Conservation (phyloP, 1,284 basidiomycete species). For the Rhodotorula glutinis region DNA sequence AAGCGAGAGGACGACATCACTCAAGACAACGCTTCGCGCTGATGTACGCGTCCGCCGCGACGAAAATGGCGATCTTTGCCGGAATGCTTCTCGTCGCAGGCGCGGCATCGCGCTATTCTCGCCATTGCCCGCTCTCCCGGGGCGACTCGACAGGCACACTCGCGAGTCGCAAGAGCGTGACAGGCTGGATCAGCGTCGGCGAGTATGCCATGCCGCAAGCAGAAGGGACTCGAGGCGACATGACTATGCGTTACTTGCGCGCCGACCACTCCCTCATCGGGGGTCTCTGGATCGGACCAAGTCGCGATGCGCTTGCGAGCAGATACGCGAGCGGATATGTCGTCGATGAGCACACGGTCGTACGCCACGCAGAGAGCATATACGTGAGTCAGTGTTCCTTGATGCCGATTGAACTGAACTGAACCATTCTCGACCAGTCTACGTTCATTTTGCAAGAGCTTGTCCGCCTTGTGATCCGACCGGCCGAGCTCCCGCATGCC, state of each 20-base stretch:
- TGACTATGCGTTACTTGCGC: slow-evolving; percentile 72
- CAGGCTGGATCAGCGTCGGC: slow-evolving; percentile 73
- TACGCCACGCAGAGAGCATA: slow-evolving; percentile 49
- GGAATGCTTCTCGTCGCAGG: slow-evolving; percentile 9
- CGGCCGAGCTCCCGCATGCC: slow-evolving; percentile 46
- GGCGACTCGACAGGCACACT: slow-evolving; percentile 51
- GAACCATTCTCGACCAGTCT: slow-evolving; percentile 56
- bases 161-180: slow-evolving; percentile 66
- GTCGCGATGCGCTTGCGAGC: slow-evolving; percentile 31
- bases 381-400: slow-evolving; percentile 44
- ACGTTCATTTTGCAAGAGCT: slow-evolving; percentile 84
- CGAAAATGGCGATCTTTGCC: not conserved
- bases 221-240: slow-evolving; percentile 44
- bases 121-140: slow-evolving; percentile 25
- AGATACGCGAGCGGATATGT: slow-evolving; percentile 1
- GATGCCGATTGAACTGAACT: not conserved
- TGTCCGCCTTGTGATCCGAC: slow-evolving; percentile 61
- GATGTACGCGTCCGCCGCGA: no score
- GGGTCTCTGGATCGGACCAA: slow-evolving; percentile 70
- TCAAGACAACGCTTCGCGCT: not conserved
- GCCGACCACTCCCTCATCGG: slow-evolving; percentile 84
- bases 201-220: slow-evolving; percentile 52
- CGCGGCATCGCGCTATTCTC: slow-evolving; percentile 3
- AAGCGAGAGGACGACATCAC: no score
- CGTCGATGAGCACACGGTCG: slow-evolving; percentile 15